A percentile compares a stretch with the other conserved stretches of the same genome.
Conservation (phyloP, 805 yeast species). For the Ogataea ganodermae region DNA sequence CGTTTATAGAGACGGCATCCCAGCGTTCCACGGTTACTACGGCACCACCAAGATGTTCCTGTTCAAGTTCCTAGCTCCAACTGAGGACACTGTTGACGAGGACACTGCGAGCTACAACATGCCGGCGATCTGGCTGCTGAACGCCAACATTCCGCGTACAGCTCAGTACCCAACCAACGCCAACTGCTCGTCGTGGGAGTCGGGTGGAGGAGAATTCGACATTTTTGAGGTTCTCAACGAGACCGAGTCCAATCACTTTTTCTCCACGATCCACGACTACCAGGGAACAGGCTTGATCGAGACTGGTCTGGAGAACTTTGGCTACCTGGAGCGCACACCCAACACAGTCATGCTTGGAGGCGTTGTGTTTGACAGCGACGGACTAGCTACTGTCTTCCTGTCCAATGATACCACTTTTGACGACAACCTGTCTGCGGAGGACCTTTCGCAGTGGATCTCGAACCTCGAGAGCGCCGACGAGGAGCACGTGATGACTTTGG, state of each 20-base stretch:
- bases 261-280: conserved; percentile 72
- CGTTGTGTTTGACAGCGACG: conserved; percentile 63
- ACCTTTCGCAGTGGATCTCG: conserved; percentile 48
- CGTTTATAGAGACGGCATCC: conserved; percentile 71
- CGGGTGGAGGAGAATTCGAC: conserved; percentile 81
- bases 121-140: conserved; percentile 77
- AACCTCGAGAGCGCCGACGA: conserved; percentile 22
- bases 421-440: conserved; percentile 43
- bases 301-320: conserved; percentile 58
- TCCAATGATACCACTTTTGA: conserved; percentile 55
- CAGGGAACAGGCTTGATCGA: conserved; percentile 69
- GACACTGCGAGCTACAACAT: conserved; percentile 49
- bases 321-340: conserved; percentile 58
- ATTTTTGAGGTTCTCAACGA: conserved; percentile 72
- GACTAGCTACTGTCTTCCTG: conserved; percentile 61
- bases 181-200: conserved; percentile 74
- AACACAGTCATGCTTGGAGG: conserved; percentile 63
- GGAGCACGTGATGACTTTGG: conserved; percentile 20
- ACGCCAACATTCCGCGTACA: conserved; percentile 73
- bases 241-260: conserved; percentile 56
- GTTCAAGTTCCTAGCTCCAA: conserved; percentile 70
- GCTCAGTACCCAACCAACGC: conserved; percentile 63
- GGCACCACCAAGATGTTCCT: conserved; percentile 72
- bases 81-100: conserved; percentile 43
- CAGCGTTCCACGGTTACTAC: conserved; percentile 71